Percentiles rank a stretch among this genome's conserved stretches.
These are phyloP conservation scores for Fagopyrum homotropicum DNA, from an alignment of 148 eudicot genomes.

Conservation along the genomic window DNA sequence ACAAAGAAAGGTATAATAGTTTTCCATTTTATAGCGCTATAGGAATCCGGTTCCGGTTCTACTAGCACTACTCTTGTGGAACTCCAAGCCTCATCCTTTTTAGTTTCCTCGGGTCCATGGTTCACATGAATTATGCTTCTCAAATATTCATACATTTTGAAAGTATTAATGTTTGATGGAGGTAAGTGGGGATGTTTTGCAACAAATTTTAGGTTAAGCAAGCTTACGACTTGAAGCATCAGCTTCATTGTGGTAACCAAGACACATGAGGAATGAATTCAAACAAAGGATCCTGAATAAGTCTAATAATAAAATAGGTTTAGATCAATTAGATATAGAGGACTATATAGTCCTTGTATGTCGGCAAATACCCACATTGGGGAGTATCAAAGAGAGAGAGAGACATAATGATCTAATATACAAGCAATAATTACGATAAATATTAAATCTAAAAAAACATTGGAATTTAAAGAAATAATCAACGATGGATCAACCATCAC, in stretches of 20 bases:
- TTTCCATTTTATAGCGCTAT: slow-evolving; percentile 16
- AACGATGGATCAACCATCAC: slow-evolving; percentile 97
- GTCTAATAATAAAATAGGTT: neutral
- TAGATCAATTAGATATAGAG: neutral
- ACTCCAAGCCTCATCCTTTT: slow-evolving; percentile 18
- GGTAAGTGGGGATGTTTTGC: neutral
- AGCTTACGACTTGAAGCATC: slow-evolving; percentile 91
- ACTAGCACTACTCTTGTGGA: slow-evolving; percentile 13
- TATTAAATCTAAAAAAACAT: neutral
- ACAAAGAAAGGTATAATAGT: no score
- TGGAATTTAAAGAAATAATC: slow-evolving; percentile 20
- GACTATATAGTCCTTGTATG: neutral
- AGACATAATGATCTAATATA: neutral
- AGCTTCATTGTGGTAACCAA: slow-evolving; percentile 78
- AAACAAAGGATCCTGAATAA: neutral
- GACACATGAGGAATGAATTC: slow-evolving; percentile 54
- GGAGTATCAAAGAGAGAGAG: neutral
- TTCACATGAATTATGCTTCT: slow-evolving; percentile 28
- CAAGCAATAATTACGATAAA: neutral
- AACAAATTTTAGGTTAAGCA: slow-evolving; percentile 20
- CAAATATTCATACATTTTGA: slow-evolving; percentile 9
- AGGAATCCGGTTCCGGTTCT: neutral
- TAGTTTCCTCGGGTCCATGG: slow-evolving; percentile 16
- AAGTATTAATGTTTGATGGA: neutral
- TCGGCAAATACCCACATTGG: neutral